Conservation (phyloP, 352 stramenopile genomes). For the Globisporangium rhizosaccharum region DNA sequence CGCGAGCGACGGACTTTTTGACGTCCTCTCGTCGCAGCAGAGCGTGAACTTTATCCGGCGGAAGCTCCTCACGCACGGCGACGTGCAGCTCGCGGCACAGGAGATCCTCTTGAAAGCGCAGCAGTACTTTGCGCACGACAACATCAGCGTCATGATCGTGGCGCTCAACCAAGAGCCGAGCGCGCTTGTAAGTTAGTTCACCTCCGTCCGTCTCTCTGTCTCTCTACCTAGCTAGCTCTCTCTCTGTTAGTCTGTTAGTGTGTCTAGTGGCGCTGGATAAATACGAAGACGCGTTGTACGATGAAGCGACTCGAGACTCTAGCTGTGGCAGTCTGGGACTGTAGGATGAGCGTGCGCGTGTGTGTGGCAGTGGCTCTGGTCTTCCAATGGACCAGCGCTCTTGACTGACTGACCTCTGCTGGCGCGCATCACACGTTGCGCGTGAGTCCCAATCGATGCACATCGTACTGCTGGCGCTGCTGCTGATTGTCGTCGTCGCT, state of each 20-base stretch:
- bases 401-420: not conserved
- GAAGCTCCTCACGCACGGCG: slow-evolving; percentile 83
- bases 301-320: too few species aligned
- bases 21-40: slow-evolving; percentile 88
- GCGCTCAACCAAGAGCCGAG: slow-evolving; percentile 60
- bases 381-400: slow-evolving; percentile 12
- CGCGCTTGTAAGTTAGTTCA: slow-evolving; percentile 8
- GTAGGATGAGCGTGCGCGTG: not conserved
- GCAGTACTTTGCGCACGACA: slow-evolving; percentile 88
- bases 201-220: too few species aligned
- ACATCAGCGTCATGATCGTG: slow-evolving; percentile 88
- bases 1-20: slow-evolving; percentile 90
- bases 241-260: too few species aligned
- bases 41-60: slow-evolving; percentile 88
- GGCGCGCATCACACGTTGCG: not conserved
- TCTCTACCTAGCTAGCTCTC: too few species aligned
- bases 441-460: not conserved
- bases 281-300: too few species aligned
- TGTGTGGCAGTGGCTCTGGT: not conserved
- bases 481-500: not conserved
- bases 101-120: slow-evolving; percentile 86
- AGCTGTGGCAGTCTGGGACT: not conserved
- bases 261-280: too few species aligned
- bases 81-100: slow-evolving; percentile 86
- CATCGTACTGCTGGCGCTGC: not conserved